Percentiles rank a stretch among this genome's conserved stretches.
These are phyloP conservation scores for Eruca vesicaria DNA, from an alignment of 441 rosid species.

Conservation along the genomic window DNA sequence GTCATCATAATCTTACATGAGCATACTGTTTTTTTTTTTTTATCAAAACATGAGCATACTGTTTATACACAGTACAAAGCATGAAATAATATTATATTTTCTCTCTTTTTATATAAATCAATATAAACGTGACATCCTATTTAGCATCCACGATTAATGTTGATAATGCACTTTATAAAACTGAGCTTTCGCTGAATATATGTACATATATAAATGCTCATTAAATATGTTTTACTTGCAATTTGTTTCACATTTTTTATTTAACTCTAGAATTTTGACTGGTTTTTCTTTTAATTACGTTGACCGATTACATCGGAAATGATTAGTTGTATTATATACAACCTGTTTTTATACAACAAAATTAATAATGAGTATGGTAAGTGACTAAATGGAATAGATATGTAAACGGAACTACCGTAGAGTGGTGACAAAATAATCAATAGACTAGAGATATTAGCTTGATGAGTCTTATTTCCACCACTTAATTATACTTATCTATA, in stretches of 20 bases:
- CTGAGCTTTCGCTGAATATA: conserved; percentile 8
- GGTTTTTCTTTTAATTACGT: background rate
- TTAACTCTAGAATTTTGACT: background rate
- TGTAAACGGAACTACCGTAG: background rate
- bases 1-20: background rate
- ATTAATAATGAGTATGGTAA: background rate
- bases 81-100: background rate
- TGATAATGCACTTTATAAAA: conserved; percentile 1
- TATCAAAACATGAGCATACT: conserved; percentile 4
- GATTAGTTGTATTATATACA: background rate
- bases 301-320: conserved; percentile 22
- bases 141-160: background rate
- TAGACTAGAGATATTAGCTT: background rate
- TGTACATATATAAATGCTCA: background rate
- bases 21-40: background rate
- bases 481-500: conserved; percentile 2
- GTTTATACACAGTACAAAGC: background rate
- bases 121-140: background rate
- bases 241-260: background rate
- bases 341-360: background rate
- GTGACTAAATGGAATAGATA: conserved; percentile 5
- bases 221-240: background rate
- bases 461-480: background rate
- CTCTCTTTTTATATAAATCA: background rate
- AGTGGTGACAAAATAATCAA: background rate